These are phyloP conservation scores for Termitomyces sp. DNA, from an alignment of 768 basidiomycete genomes.

Conservation along the genomic window DNA sequence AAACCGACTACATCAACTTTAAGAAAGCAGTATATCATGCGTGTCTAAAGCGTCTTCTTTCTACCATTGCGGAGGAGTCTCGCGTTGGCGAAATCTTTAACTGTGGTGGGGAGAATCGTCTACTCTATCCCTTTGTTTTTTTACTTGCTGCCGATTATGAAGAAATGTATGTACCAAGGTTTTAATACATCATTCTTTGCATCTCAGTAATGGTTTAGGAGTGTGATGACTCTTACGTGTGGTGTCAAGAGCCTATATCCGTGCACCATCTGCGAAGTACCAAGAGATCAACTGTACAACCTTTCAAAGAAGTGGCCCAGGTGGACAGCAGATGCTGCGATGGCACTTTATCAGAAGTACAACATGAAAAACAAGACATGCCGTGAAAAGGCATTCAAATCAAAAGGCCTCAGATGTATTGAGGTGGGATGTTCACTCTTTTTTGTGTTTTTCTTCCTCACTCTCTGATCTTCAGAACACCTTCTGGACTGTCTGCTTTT, in stretches of 20 bases:
- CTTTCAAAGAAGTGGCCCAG: conserved; percentile 14
- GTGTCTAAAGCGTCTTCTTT: conserved; percentile 25
- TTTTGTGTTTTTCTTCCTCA: not conserved
- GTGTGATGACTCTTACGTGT: conserved; percentile 4
- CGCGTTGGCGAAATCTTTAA: conserved; percentile 16
- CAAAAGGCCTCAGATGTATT: conserved; percentile 21
- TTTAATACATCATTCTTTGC: not conserved
- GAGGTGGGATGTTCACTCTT: conserved; percentile 18
- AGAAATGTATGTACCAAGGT: conserved; percentile 22
- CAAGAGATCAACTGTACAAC: conserved; percentile 22
- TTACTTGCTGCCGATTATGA: conserved; percentile 20
- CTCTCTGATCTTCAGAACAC: conserved; percentile 8
- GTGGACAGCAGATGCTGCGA: conserved; percentile 17
- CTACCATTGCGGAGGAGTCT: conserved; percentile 20
- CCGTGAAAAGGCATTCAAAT: conserved; percentile 23
- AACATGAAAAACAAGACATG: not conserved
- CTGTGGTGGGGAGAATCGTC: conserved; percentile 23
- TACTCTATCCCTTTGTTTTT: conserved; percentile 10
- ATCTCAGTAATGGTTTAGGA: not conserved
- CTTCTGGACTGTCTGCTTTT: too few relatives aligned
- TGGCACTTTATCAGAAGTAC: conserved; percentile 15
- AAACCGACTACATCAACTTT: conserved; percentile 28
- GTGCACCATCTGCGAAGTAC: conserved; percentile 33
- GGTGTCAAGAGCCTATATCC: conserved; percentile 27
- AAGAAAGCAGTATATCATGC: conserved; percentile 39